Conservation (phyloP, 495 filamentous ascomycete species). For the Daldinia loculata region DNA sequence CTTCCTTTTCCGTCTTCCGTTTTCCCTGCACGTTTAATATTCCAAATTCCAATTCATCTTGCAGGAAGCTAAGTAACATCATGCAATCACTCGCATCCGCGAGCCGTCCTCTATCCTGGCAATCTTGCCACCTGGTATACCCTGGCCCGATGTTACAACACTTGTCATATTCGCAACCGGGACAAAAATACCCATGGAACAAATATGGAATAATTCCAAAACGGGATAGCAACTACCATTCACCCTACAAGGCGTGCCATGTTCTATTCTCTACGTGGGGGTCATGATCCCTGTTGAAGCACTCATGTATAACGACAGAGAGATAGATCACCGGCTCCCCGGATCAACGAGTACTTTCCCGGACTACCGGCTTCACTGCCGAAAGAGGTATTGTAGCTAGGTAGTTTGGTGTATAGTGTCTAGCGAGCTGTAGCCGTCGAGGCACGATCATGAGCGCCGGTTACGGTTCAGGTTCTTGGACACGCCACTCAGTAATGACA, state of each 20-base stretch:
- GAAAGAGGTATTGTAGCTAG: constrained; percentile 1
- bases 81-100: constrained; percentile 23
- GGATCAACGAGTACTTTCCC: constrained; percentile 21
- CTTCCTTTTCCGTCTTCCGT: constrained; percentile 19
- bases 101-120: constrained; percentile 22
- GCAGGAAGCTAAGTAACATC: constrained; percentile 14
- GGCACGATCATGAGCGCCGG: constrained; percentile 16
- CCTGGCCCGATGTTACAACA: constrained; percentile 14
- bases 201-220: constrained; percentile 28
- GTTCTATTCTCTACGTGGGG: constrained; percentile 24
- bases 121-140: constrained; percentile 37
- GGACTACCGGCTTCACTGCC: constrained; percentile 35
- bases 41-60: constrained; percentile 2
- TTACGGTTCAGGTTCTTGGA: constrained; percentile 4
- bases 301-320: constrained; percentile 10
- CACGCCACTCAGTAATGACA: constrained; percentile 12
- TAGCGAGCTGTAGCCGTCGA: not conserved
- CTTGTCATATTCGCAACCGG: constrained; percentile 35
- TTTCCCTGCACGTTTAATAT: constrained; percentile 18
- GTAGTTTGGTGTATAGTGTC: constrained; percentile 2
- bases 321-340: constrained; percentile 27
- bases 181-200: constrained; percentile 17
- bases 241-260: constrained; percentile 13
- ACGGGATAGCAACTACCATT: constrained; percentile 13
- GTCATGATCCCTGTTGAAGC: constrained; percentile 29